Evolutionary conservation across 2,329 filamentous ascomycete species (phyloP).

Genomic region (Colletotrichum lini): DNA sequence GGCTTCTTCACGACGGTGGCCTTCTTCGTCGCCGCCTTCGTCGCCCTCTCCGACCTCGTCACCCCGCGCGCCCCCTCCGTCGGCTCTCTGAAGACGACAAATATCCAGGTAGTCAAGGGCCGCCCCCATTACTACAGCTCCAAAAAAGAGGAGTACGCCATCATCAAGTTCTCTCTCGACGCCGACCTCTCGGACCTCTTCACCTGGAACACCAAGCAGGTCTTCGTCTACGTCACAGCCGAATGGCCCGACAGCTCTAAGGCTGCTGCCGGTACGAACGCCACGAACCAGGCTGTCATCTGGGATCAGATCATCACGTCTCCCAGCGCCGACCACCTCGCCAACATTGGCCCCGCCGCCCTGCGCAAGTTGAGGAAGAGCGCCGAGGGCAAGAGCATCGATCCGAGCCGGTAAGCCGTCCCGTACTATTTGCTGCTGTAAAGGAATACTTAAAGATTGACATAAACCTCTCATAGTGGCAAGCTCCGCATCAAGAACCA

Average conservation of each 20-base stretch:
- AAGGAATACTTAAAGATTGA: constrained; percentile 39
- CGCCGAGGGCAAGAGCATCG: constrained; percentile 71
- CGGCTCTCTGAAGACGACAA: constrained; percentile 74
- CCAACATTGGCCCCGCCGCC: constrained; percentile 71
- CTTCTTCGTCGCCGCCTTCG: constrained; percentile 83
- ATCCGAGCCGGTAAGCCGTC: constrained; percentile 66
- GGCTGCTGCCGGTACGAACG: constrained; percentile 52
- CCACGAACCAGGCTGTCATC: constrained; percentile 83
- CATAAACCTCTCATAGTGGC: constrained; percentile 64
- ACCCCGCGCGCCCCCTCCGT: constrained; percentile 77
- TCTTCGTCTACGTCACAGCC: constrained; percentile 96
- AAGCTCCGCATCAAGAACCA: constrained; percentile 85
- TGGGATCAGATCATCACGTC: constrained; percentile 96
- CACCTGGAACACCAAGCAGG: constrained; percentile 99
- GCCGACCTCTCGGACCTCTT: constrained; percentile 93
- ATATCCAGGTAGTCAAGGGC: constrained; percentile 90
- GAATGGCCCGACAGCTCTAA: constrained; percentile 68
- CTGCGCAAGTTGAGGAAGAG: constrained; percentile 75
- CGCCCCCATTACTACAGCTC: constrained; percentile 95
- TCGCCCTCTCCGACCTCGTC: constrained; percentile 85
- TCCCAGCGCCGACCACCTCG: constrained; percentile 73
- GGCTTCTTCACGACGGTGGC: constrained; percentile 98
- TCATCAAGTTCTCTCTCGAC: constrained; percentile 93
- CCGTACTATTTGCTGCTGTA: background rate
- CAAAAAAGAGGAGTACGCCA: constrained; percentile 95